Evolutionary conservation across 495 filamentous ascomycete species (phyloP).

Genomic region (Lasiosphaeria hispida): DNA sequence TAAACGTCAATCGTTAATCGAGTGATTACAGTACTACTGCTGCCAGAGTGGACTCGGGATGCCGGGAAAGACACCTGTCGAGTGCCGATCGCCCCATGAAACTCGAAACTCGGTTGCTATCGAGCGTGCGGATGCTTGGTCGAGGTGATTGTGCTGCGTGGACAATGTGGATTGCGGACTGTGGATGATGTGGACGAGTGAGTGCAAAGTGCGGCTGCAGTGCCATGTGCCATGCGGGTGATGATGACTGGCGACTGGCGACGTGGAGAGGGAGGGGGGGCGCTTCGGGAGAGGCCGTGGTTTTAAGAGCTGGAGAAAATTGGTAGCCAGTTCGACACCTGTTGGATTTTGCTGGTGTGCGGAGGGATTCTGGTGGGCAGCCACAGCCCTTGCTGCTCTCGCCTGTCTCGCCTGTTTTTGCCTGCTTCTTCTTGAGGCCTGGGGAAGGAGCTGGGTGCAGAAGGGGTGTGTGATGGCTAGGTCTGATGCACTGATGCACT

Average conservation of each 20-base stretch:
- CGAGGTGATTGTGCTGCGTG: background rate
- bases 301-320: conserved; percentile 11
- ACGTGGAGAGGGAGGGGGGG: conserved; percentile 8
- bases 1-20: background rate
- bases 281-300: conserved; percentile 16
- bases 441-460: background rate
- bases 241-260: conserved; percentile 15
- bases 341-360: background rate
- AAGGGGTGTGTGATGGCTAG: too few relatives aligned
- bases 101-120: background rate
- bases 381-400: too few relatives aligned
- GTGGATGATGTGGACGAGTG: too few relatives aligned
- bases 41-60: background rate
- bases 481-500: too few relatives aligned
- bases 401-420: too few relatives aligned
- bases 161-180: too few relatives aligned
- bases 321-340: background rate
- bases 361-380: conserved; percentile 2
- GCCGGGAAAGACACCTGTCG: conserved; percentile 11
- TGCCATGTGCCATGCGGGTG: conserved; percentile 14
- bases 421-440: background rate
- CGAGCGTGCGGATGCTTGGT: background rate
- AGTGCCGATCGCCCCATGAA: conserved; percentile 7
- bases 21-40: too few relatives aligned
- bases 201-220: conserved; percentile 5